Conservation (phyloP, 2,329 filamentous ascomycete species). For the Aschersonia sp. region DNA sequence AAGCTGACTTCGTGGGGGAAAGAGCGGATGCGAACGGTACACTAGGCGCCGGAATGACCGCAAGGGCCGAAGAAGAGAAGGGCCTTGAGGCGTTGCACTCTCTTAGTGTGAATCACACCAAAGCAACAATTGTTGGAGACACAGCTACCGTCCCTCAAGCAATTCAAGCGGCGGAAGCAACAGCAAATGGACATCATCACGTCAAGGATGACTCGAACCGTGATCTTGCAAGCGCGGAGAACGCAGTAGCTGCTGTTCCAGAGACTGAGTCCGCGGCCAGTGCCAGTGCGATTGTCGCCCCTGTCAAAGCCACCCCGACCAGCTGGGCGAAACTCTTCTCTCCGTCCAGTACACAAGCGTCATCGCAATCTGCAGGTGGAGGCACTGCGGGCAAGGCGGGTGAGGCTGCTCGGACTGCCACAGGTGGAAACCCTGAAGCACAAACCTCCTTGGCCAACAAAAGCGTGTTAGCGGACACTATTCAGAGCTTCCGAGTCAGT, state of each 20-base stretch:
- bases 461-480: slow-evolving; percentile 59
- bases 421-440: slow-evolving; percentile 9
- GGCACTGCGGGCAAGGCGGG: slow-evolving; percentile 11
- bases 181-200: slow-evolving; percentile 1
- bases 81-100: neutral
- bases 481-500: slow-evolving; percentile 58
- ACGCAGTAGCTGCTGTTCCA: slow-evolving; percentile 8
- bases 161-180: neutral
- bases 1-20: no score
- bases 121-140: neutral
- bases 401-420: slow-evolving; percentile 5
- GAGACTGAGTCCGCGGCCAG: slow-evolving; percentile 7
- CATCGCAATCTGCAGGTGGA: slow-evolving; percentile 6
- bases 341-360: slow-evolving; percentile 11
- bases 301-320: slow-evolving; percentile 16
- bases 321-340: slow-evolving; percentile 27
- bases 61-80: no score
- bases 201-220: neutral
- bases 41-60: no score
- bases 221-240: slow-evolving; percentile 4
- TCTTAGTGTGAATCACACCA: neutral
- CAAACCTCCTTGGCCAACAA: slow-evolving; percentile 30
- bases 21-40: no score
- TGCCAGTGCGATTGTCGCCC: slow-evolving; percentile 8
- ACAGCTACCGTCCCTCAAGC: neutral